Evolutionary conservation across 2,329 filamentous ascomycete species (phyloP).

Genomic region (Ceratocystiopsis minuta): DNA sequence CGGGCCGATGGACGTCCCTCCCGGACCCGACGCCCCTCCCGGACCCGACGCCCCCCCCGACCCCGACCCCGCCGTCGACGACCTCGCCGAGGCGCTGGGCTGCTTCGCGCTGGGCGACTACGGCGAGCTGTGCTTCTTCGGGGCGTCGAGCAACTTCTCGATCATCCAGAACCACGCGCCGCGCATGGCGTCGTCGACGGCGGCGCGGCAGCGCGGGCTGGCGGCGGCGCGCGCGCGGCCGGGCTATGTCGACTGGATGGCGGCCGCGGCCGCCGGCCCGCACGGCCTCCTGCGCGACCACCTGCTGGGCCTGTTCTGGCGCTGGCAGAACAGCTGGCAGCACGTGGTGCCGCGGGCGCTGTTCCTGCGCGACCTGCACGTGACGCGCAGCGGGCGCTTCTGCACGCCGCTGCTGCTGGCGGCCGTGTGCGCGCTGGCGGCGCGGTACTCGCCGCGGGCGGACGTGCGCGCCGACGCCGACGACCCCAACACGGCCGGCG

Average conservation of each 20-base stretch:
- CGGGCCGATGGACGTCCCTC: no score
- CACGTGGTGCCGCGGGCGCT: constrained; percentile 11
- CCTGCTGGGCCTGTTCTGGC: constrained; percentile 12
- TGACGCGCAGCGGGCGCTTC: constrained; percentile 5
- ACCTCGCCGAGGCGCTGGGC: background rate
- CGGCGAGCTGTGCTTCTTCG: constrained; percentile 1
- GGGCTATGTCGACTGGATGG: background rate
- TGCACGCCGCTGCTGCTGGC: constrained; percentile 11
- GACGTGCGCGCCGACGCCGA: constrained; percentile 8
- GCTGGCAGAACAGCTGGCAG: constrained; percentile 14
- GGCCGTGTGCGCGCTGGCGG: constrained; percentile 10
- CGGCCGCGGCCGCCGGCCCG: background rate
- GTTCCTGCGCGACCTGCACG: constrained; percentile 8
- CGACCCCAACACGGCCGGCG: constrained; percentile 10
- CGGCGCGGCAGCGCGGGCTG: background rate
- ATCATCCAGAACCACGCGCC: background rate
- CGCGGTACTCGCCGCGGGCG: constrained; percentile 11
- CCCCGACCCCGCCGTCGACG: background rate
- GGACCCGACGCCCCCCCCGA: background rate
- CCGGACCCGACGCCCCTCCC: background rate
- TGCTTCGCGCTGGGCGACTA: background rate
- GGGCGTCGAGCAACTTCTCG: constrained; percentile 1
- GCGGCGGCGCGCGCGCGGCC: background rate
- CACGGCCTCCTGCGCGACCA: constrained; percentile 12
- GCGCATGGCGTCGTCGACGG: background rate